Evolutionary conservation across 148 eudicot species (phyloP).

Genomic region (Beta vulgaris): DNA sequence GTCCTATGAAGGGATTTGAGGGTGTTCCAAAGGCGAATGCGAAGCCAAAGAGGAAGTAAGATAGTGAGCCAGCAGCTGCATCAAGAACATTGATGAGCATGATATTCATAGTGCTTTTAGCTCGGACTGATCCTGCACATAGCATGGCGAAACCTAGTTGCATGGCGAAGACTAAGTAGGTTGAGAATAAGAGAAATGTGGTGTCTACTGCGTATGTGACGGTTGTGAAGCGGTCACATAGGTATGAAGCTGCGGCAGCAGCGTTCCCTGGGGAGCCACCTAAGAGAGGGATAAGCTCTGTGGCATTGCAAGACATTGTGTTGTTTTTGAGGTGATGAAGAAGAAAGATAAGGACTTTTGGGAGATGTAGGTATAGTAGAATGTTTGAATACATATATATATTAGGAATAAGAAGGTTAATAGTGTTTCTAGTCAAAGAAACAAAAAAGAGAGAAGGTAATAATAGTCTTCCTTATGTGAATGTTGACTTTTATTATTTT

Average conservation of each 20-base stretch:
- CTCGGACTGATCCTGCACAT: constrained; percentile 61
- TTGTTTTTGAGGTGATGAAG: too few relatives aligned
- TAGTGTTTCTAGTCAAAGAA: too few relatives aligned
- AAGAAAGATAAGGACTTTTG: neutral
- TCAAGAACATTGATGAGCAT: constrained; percentile 63
- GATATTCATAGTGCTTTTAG: constrained; percentile 58
- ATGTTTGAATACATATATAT: too few relatives aligned
- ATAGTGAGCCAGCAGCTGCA: constrained; percentile 48
- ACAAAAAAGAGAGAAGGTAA: too few relatives aligned
- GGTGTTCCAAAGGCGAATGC: constrained; percentile 32
- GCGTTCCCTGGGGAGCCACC: constrained; percentile 20
- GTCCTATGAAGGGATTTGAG: constrained; percentile 42
- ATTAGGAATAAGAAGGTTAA: too few relatives aligned
- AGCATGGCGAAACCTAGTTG: constrained; percentile 64
- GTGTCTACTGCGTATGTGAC: constrained; percentile 45
- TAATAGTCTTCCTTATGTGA: too few relatives aligned
- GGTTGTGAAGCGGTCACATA: constrained; percentile 28
- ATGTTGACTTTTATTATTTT: too few relatives aligned
- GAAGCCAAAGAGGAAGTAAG: constrained; percentile 27
- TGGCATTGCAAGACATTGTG: constrained; percentile 10
- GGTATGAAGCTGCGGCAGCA: constrained; percentile 20
- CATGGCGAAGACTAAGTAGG: constrained; percentile 59
- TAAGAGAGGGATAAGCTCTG: constrained; percentile 12
- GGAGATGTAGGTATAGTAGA: too few relatives aligned
- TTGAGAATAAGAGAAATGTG: constrained; percentile 51